These are phyloP conservation scores for Gaeumannomyces tritici DNA, from an alignment of 2,329 filamentous ascomycete genomes.

Conservation along the genomic window DNA sequence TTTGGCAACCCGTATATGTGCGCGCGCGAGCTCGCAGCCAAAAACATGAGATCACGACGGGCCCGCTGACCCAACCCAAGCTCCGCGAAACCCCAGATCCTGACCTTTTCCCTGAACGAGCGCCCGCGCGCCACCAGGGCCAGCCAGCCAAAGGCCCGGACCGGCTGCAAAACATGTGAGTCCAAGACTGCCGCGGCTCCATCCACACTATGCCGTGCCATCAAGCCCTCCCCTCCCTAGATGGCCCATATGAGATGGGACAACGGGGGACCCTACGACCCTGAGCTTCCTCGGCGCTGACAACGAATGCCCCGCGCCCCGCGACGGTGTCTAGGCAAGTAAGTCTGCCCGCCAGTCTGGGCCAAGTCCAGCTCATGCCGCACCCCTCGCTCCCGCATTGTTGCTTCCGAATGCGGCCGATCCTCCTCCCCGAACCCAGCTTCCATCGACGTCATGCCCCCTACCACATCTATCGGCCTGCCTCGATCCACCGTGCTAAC, in stretches of 20 bases:
- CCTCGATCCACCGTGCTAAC: neutral
- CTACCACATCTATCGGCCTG: neutral
- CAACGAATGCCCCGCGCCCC: neutral
- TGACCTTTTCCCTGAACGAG: conserved; percentile 19
- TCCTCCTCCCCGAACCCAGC: neutral
- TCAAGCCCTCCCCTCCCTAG: neutral
- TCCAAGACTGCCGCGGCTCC: neutral
- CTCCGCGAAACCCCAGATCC: conserved; percentile 10
- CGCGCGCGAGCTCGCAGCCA: neutral
- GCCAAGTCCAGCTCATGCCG: neutral
- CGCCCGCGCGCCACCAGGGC: conserved; percentile 20
- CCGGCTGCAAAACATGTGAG: conserved; percentile 17
- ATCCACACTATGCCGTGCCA: neutral
- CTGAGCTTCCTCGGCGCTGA: neutral
- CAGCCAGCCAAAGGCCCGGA: conserved; percentile 16
- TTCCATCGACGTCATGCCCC: neutral
- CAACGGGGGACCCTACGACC: neutral
- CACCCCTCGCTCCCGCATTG: neutral
- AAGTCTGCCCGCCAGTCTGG: neutral
- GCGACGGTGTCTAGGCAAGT: conserved; percentile 5
- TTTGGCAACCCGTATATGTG: neutral
- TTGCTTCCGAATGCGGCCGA: neutral
- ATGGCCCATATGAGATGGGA: neutral
- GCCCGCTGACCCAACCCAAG: neutral
- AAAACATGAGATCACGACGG: neutral